phyloP scores from a whole-genome alignment of 306 rosid species.

The Pterocarpus macrocarpus region DNA sequence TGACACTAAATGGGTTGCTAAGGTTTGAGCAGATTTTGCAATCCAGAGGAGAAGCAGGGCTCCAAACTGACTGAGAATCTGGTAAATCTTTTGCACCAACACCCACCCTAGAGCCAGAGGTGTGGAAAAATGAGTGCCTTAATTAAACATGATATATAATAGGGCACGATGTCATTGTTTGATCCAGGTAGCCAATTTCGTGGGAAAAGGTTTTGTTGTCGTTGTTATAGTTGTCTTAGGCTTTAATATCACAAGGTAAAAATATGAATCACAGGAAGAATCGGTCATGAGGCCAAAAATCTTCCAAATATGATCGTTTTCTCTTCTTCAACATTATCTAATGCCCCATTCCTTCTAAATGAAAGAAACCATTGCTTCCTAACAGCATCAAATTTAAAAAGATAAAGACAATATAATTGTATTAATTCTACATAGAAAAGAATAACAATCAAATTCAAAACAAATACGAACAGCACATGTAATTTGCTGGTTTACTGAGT shows the following conservation, averaged over 20 bases:
- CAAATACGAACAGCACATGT: constrained; percentile 30
- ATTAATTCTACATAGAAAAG: background rate
- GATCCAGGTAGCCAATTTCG: too few species aligned
- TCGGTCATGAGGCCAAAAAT: constrained; percentile 68
- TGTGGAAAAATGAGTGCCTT: constrained; percentile 67
- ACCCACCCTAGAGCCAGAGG: constrained; percentile 73
- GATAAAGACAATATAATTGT: constrained; percentile 33
- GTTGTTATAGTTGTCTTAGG: constrained; percentile 52
- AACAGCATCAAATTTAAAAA: constrained; percentile 54
- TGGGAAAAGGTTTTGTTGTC: too few species aligned
- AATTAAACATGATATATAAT: too few species aligned
- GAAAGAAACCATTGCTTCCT: background rate
- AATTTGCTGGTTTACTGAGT: constrained; percentile 15
- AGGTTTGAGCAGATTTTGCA: constrained; percentile 67
- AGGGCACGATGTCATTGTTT: too few species aligned
- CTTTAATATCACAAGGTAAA: constrained; percentile 57
- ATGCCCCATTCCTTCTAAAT: too few species aligned
- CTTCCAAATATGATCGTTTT: constrained; percentile 45
- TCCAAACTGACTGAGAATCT: constrained; percentile 73
- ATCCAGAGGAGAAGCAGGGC: constrained; percentile 88
- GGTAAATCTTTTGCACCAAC: constrained; percentile 59
- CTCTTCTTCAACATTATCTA: constrained; percentile 46
- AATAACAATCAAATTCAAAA: background rate
- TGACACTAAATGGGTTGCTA: constrained; percentile 62
- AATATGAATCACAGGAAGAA: constrained; percentile 60